A percentile compares a stretch with the other conserved stretches of the same genome.
phyloP scores from a whole-genome alignment of 108 stramenopile species.

The Fragilariopsis cylindrus region DNA sequence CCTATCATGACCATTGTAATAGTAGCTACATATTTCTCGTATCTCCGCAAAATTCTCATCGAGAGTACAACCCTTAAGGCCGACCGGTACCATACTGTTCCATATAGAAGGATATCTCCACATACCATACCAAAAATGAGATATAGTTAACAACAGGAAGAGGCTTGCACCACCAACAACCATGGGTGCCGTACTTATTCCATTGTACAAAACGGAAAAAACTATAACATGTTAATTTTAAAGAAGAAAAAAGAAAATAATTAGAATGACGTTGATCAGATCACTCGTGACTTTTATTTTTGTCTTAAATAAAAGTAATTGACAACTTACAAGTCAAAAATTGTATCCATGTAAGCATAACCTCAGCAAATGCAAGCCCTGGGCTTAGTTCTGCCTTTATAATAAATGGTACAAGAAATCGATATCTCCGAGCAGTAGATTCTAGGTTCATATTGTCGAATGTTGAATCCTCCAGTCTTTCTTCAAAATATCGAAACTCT shows the following conservation, averaged over 20 bases:
- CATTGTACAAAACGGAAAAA: slow-evolving; percentile 5
- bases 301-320: neutral
- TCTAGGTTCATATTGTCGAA: slow-evolving; percentile 17
- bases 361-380: slow-evolving; percentile 14
- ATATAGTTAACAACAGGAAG: slow-evolving; percentile 17
- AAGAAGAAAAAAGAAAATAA: neutral
- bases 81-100: slow-evolving; percentile 1
- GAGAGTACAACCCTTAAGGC: slow-evolving; percentile 8
- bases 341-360: slow-evolving; percentile 3
- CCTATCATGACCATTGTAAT: slow-evolving; percentile 13
- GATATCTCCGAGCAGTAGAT: slow-evolving; percentile 1
- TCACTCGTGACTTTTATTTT: neutral
- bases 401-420: slow-evolving; percentile 15
- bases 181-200: neutral
- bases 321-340: slow-evolving; percentile 20
- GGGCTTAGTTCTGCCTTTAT: slow-evolving; percentile 23
- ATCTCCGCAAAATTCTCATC: slow-evolving; percentile 21
- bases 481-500: neutral
- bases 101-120: slow-evolving; percentile 16
- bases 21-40: slow-evolving; percentile 15
- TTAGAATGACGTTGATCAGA: neutral
- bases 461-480: slow-evolving; percentile 7
- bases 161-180: slow-evolving; percentile 16
- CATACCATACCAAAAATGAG: slow-evolving; percentile 29
- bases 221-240: neutral